Percentiles rank a stretch among this genome's conserved stretches.
These are phyloP conservation scores for Helotiales sp. DNA, from an alignment of 2,329 filamentous ascomycete species.

Conservation along the genomic window DNA sequence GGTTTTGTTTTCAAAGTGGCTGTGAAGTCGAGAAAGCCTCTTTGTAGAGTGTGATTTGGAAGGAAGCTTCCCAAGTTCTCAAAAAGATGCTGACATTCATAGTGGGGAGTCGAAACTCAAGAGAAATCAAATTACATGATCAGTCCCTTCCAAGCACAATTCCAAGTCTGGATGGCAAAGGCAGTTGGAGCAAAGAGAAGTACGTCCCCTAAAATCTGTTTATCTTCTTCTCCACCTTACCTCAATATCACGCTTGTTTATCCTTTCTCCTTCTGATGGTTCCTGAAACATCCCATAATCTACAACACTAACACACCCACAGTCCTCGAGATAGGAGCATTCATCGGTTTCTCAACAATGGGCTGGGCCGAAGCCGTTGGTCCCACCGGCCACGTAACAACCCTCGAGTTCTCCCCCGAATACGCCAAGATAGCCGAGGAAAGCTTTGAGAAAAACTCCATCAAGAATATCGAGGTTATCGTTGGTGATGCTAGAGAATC, in stretches of 20 bases:
- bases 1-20: too few relatives aligned
- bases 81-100: neutral
- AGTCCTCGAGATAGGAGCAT: constrained; percentile 34
- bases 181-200: constrained; percentile 27
- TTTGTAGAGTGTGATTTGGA: too few relatives aligned
- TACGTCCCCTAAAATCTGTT: constrained; percentile 6
- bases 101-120: constrained; percentile 18
- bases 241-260: neutral
- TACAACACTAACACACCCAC: neutral
- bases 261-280: neutral
- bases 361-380: constrained; percentile 30
- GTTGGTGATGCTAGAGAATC: constrained; percentile 48
- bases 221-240: neutral
- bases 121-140: constrained; percentile 28
- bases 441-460: constrained; percentile 40
- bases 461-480: constrained; percentile 48
- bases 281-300: too few relatives aligned
- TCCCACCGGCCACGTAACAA: constrained; percentile 33
- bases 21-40: too few relatives aligned
- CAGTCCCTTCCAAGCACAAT: constrained; percentile 27
- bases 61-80: too few relatives aligned
- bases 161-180: constrained; percentile 26
- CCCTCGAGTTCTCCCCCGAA: constrained; percentile 46
- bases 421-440: constrained; percentile 44
- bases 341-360: constrained; percentile 31